These are phyloP conservation scores for Magnusiomyces clavatus DNA, from an alignment of 1,139 yeast genomes.

Conservation along the genomic window DNA sequence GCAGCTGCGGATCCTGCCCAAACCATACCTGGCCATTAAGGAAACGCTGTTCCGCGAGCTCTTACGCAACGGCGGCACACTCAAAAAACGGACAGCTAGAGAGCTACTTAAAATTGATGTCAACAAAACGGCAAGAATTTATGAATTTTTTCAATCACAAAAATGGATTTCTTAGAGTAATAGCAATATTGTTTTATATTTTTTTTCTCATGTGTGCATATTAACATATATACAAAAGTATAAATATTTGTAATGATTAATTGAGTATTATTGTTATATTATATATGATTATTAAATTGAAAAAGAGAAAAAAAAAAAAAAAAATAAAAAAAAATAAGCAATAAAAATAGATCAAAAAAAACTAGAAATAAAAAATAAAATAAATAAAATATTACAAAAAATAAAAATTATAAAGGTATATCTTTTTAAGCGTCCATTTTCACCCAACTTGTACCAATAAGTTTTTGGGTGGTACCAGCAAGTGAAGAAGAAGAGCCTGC, in stretches of 20 bases:
- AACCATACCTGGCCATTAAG: slow-evolving; percentile 88
- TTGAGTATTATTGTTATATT: neutral
- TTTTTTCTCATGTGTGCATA: neutral
- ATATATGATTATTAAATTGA: neutral
- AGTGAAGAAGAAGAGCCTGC: too few relatives aligned
- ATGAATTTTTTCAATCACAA: slow-evolving; percentile 87
- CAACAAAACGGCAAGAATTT: slow-evolving; percentile 75
- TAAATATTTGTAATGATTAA: neutral
- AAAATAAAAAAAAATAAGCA: neutral
- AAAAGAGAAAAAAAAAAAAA: neutral
- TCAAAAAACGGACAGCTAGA: slow-evolving; percentile 77
- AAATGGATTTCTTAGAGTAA: slow-evolving; percentile 53
- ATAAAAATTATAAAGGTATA: too few relatives aligned
- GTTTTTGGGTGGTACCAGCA: too few relatives aligned
- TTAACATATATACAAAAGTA: neutral
- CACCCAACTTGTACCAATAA: too few relatives aligned
- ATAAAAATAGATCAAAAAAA: neutral
- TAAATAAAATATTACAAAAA: too few relatives aligned
- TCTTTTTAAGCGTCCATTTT: too few relatives aligned
- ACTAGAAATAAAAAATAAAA: too few relatives aligned
- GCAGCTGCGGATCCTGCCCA: slow-evolving; percentile 77
- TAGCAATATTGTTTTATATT: neutral
- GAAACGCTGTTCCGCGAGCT: slow-evolving; percentile 88
- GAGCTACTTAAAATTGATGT: slow-evolving; percentile 81
- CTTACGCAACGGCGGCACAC: slow-evolving; percentile 70